phyloP scores from a whole-genome alignment of 2,329 filamentous ascomycete genomes.

The Hymenotorrendiella dingleyae region DNA sequence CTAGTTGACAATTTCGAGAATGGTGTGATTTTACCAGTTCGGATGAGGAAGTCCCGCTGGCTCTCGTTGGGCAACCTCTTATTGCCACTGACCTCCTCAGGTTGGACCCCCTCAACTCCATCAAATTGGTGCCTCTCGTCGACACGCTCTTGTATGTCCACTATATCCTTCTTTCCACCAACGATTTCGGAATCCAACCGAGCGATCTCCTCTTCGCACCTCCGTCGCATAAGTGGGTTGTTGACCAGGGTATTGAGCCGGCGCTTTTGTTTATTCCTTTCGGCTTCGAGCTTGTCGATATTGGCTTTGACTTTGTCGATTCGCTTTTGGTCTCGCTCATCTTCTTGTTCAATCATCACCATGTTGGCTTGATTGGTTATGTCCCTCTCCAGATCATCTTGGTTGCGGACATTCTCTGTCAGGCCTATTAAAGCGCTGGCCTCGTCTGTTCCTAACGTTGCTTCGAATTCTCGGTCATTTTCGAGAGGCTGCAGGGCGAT shows the following conservation, averaged over 20 bases:
- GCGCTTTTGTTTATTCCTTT: constrained; percentile 54
- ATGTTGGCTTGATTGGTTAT: constrained; percentile 61
- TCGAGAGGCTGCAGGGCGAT: constrained; percentile 19
- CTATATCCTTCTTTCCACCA: constrained; percentile 64
- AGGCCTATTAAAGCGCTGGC: constrained; percentile 47
- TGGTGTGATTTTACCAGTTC: constrained; percentile 95
- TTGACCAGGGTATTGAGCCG: constrained; percentile 49
- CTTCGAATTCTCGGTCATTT: constrained; percentile 11
- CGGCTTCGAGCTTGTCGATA: constrained; percentile 54
- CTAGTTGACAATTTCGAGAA: constrained; percentile 68
- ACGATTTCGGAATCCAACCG: constrained; percentile 24
- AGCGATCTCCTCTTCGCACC: constrained; percentile 35
- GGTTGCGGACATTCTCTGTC: constrained; percentile 68
- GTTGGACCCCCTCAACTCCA: constrained; percentile 38
- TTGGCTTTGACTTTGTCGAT: constrained; percentile 52
- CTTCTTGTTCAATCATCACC: constrained; percentile 54
- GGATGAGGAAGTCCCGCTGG: constrained; percentile 82
- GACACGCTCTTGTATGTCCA: constrained; percentile 76
- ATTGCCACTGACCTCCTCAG: constrained; percentile 43
- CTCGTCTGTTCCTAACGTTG: constrained; percentile 22
- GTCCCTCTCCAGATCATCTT: constrained; percentile 85
- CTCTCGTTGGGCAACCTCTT: constrained; percentile 71
- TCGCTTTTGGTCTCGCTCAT: constrained; percentile 56
- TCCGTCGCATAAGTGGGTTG: constrained; percentile 41
- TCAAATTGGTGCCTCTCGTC: constrained; percentile 60